Base-by-base conservation (phyloP, 1,139 yeast genomes). In the Geotrichum europaeum region DNA sequence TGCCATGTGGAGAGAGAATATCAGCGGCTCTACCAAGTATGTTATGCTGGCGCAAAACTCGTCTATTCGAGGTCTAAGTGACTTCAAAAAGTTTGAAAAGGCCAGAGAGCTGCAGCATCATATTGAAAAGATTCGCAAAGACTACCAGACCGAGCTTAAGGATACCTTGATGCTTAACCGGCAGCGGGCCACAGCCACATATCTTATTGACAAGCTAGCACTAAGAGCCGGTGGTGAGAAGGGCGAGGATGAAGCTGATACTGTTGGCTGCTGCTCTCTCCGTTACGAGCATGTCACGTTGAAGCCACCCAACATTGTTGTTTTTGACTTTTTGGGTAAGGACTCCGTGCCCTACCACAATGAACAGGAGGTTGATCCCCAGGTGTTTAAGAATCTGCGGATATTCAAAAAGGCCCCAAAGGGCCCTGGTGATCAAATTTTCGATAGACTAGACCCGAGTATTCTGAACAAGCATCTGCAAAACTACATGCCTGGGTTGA, bases 201-300 rank as follows among this genome's bases (percentile, higher is more conserved):
- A 92, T 73, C 80, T 94, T 58, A 92, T 94, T 71, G 99, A 94
- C 77, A 84, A 86, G n/a, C 86, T 91, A 71, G 98, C 98, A 0
- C 81, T 94, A 65, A 89, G 98, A 87, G 98, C 98, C 0, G 98
- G 98, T 72, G 97, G 97, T 68, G 98, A 94, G 75, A 92, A 92
- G 73, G 89, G 95, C 20, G 98, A 92, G 10, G 98, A 94, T 69
- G 97, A 92, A 72, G 98, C 98, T 2, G 99, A 94, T 73, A 92
- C 99, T 1, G 99, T 92, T 53, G 99, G 99, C 53, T 92, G 99
- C 76, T 92, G 98, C 75, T 92, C 98, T 0, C 80, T 92, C 66
- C 78, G 98, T 68, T 92, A 78, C 69, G 98, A 92, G 72, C 98
- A 92, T 73, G 82, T 92, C 54, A 87, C 95, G 1, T 78, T 92